Conservation (phyloP, 2,329 filamentous ascomycete species). For the Leptodontidium sp. region DNA sequence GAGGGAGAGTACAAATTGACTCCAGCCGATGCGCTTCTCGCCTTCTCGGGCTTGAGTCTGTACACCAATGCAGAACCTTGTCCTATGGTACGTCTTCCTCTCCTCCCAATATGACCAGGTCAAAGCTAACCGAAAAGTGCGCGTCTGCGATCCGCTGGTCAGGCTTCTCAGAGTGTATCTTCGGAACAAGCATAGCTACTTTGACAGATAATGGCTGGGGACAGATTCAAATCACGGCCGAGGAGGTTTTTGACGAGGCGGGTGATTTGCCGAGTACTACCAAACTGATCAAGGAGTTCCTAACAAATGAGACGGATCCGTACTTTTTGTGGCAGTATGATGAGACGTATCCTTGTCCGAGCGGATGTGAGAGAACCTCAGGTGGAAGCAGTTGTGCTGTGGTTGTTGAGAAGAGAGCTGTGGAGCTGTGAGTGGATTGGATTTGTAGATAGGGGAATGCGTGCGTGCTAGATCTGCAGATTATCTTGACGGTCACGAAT, state of each 20-base stretch:
- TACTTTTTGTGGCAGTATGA: constrained; percentile 64
- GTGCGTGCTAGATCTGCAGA: background rate
- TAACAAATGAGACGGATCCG: constrained; percentile 61
- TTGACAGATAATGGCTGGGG: constrained; percentile 58
- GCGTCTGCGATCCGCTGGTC: constrained; percentile 64
- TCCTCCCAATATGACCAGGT: background rate
- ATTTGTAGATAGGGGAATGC: constrained; percentile 2
- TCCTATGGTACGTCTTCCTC: constrained; percentile 52
- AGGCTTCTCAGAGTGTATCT: constrained; percentile 63
- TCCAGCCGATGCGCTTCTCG: constrained; percentile 51
- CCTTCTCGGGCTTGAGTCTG: constrained; percentile 57
- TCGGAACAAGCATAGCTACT: constrained; percentile 58
- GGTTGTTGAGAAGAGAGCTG: constrained; percentile 3
- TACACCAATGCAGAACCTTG: constrained; percentile 67
- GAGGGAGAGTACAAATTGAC: constrained; percentile 54
- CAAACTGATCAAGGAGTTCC: constrained; percentile 53
- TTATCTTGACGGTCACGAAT: constrained; percentile 1
- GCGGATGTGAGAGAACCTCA: constrained; percentile 33
- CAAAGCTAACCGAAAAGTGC: constrained; percentile 48
- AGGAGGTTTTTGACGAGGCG: constrained; percentile 56
- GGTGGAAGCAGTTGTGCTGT: constrained; percentile 26
- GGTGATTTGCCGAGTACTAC: constrained; percentile 49
- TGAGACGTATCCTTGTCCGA: constrained; percentile 32
- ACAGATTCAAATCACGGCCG: constrained; percentile 57
- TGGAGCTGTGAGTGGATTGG: constrained; percentile 23